phyloP scores from a whole-genome alignment of 495 filamentous ascomycete genomes.

The Penicillium maclennaniae region DNA sequence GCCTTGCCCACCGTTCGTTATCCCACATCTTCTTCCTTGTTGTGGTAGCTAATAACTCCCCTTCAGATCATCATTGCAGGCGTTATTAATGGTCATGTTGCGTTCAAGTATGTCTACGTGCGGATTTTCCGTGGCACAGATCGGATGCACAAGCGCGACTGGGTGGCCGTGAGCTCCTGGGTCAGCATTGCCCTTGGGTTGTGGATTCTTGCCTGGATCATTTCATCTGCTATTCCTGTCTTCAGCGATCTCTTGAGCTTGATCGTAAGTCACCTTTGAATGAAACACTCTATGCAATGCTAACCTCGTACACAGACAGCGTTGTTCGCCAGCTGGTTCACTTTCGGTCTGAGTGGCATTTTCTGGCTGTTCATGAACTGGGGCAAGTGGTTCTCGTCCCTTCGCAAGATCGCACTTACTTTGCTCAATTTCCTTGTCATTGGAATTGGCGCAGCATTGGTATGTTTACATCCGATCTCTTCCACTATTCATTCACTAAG shows the following conservation, averaged over 20 bases:
- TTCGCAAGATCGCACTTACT: conserved; percentile 31
- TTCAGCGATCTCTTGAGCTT: conserved; percentile 62
- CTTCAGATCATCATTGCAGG: conserved; percentile 48
- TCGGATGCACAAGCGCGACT: conserved; percentile 58
- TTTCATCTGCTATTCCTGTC: conserved; percentile 68
- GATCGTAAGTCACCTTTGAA: conserved; percentile 29
- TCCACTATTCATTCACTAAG: conserved; percentile 5
- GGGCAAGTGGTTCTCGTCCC: conserved; percentile 26
- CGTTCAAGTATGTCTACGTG: conserved; percentile 62
- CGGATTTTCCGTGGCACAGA: conserved; percentile 56
- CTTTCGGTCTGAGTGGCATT: conserved; percentile 38
- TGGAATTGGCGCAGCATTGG: conserved; percentile 31
- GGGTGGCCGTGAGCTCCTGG: conserved; percentile 51
- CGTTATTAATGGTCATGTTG: conserved; percentile 67
- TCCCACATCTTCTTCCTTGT: neutral
- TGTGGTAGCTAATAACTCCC: neutral
- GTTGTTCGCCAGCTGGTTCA: conserved; percentile 44
- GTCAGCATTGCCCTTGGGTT: conserved; percentile 49
- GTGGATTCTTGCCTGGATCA: conserved; percentile 66
- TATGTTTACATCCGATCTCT: conserved; percentile 15
- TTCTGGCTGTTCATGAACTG: conserved; percentile 44
- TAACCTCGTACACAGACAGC: conserved; percentile 30
- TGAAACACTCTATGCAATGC: neutral
- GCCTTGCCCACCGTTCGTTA: conserved; percentile 62
- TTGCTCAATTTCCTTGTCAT: conserved; percentile 30